These are phyloP conservation scores for Verticillium dahliae DNA, from an alignment of 2,329 filamentous ascomycete genomes.

Conservation along the genomic window DNA sequence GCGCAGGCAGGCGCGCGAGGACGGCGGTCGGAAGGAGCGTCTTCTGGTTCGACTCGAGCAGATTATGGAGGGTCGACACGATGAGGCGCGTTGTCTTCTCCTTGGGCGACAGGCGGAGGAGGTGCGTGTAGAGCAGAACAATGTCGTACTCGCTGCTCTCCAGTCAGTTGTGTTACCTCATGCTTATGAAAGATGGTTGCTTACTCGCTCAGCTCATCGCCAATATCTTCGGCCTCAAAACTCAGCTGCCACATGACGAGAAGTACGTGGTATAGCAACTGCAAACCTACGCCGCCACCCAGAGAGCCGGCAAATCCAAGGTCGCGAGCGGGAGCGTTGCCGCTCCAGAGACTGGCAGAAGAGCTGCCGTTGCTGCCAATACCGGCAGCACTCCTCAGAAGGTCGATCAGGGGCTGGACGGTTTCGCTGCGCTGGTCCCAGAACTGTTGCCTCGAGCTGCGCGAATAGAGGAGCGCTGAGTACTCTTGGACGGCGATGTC, in stretches of 20 bases:
- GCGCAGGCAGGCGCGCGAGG: constrained; percentile 69
- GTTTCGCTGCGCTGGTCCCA: constrained; percentile 90
- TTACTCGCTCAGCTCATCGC: constrained; percentile 77
- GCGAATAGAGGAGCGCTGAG: constrained; percentile 74
- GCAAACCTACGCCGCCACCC: constrained; percentile 81
- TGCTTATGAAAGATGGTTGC: constrained; percentile 20
- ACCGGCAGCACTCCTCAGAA: constrained; percentile 73
- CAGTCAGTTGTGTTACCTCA: neutral
- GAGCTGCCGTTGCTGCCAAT: constrained; percentile 58
- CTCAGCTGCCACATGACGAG: constrained; percentile 95
- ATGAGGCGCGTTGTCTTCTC: constrained; percentile 95
- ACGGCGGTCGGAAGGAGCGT: constrained; percentile 77
- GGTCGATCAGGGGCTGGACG: constrained; percentile 71
- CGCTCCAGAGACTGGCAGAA: constrained; percentile 56
- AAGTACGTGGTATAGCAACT: constrained; percentile 89
- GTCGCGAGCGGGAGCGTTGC: constrained; percentile 44
- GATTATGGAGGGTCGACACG: constrained; percentile 81
- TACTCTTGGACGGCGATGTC: constrained; percentile 93
- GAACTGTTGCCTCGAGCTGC: constrained; percentile 70
- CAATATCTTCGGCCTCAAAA: constrained; percentile 74
- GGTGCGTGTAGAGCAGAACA: constrained; percentile 83
- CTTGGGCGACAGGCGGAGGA: constrained; percentile 88
- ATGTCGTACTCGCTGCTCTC: constrained; percentile 77
- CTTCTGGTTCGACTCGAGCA: constrained; percentile 65
- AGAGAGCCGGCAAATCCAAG: constrained; percentile 56